Evolutionary conservation across 768 basidiomycete species (phyloP), one percentile per base, ranked within the genome.

Genomic region (Suillus subaureus): DNA sequence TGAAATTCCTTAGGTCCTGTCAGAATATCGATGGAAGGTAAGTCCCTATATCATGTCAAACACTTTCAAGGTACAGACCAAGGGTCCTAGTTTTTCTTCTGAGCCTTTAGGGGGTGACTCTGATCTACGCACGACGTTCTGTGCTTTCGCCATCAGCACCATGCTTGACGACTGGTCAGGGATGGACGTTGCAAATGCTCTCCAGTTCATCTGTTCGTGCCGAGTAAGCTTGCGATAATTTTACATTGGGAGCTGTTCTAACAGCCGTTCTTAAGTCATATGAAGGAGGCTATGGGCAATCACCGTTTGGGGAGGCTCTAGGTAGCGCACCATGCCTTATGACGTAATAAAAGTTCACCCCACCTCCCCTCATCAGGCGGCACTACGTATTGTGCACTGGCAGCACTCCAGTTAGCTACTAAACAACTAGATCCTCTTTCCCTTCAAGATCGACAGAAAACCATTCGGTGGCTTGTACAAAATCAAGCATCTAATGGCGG

Each of bases 261-360:
- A 60, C 11, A 60, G 16, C 21, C 9, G 18, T 18, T 26, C 6
- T 23, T n/a, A 42, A 40, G 96, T 89, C 89, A 3, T 93, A 95
- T 72, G 96, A 97, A 82, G 96, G 96, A 16, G 96, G 94, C 0
- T 99, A 92, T 70, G 94, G 93, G 0, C 92, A 96, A 72, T 81
- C 85, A 2, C 90, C 94, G 0, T 85, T 82, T 52, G 85, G 89
- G 51, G 97, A 99, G 78, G 90, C 96, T 4, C 89, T 95, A 76
- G 96, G 94, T 63, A 23, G 81, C 65, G 21, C 16, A 11, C 28
- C 43, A 47, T 61, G 11, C 39, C 40, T 56, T 62, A n/a, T 28
- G 16, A 52, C n/a, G 54, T 33, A 21, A 47, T 31, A 56, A n/a
- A 63, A 15, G 54, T 28, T 33, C 43, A 62, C 9, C 13, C 12